Evolutionary conservation across 1,284 basidiomycete genomes (phyloP).

Genomic region (Puccinia triticina): DNA sequence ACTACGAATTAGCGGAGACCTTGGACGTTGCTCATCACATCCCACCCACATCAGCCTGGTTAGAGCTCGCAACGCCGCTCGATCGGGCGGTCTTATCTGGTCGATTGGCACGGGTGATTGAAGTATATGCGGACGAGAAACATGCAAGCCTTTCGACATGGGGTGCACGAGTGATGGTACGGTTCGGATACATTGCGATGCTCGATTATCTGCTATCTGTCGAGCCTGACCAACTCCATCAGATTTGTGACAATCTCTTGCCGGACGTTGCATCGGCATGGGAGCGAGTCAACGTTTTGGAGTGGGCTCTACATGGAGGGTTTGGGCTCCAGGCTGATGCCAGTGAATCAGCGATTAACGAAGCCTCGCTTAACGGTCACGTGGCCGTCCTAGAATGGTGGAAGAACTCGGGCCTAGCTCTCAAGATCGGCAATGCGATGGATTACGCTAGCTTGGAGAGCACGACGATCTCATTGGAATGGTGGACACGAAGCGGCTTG

Average conservation of each 20-base stretch:
- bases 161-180: constrained; percentile 69
- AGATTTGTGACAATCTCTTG: constrained; percentile 54
- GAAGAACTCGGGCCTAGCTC: constrained; percentile 66
- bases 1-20: constrained; percentile 77
- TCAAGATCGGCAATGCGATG: constrained; percentile 78
- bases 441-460: constrained; percentile 75
- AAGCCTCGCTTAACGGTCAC: constrained; percentile 61
- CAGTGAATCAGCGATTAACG: constrained; percentile 53
- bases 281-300: constrained; percentile 59
- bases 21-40: constrained; percentile 73
- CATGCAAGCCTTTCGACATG: constrained; percentile 69
- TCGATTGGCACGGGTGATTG: constrained; percentile 66
- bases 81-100: constrained; percentile 73
- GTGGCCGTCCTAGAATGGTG: constrained; percentile 78
- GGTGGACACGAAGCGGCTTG: constrained; percentile 74
- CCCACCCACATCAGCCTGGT: constrained; percentile 70
- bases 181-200: constrained; percentile 74
- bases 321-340: constrained; percentile 39
- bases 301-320: constrained; percentile 64
- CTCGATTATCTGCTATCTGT: constrained; percentile 71
- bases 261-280: constrained; percentile 58
- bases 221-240: constrained; percentile 61
- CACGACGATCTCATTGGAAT: constrained; percentile 65
- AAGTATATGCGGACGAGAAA: constrained; percentile 62
- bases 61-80: constrained; percentile 66